Evolutionary conservation across 441 rosid species (phyloP).

Genomic region (Flueggea neowawraea): DNA sequence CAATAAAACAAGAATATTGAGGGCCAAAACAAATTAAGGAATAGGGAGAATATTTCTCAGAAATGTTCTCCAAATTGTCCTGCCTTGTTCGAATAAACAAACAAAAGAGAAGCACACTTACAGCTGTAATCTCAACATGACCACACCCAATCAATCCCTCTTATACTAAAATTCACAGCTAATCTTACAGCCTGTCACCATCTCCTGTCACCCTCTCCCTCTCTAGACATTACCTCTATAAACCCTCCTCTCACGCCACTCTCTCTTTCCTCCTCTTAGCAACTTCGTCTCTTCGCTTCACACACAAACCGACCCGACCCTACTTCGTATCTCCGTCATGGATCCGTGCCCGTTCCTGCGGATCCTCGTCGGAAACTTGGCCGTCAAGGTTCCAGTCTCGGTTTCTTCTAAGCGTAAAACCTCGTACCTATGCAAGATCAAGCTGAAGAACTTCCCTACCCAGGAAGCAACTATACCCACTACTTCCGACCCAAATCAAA

Average conservation of each 20-base stretch:
- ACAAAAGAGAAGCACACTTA: too few species aligned
- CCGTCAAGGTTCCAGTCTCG: slow-evolving; percentile 33
- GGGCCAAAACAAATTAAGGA: too few species aligned
- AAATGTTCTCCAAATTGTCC: too few species aligned
- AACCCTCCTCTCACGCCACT: too few species aligned
- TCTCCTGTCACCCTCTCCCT: neutral
- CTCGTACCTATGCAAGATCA: slow-evolving; percentile 36
- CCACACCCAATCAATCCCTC: too few species aligned
- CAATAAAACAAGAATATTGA: too few species aligned
- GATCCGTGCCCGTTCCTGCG: slow-evolving; percentile 75
- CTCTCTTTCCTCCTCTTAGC: neutral
- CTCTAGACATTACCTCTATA: too few species aligned
- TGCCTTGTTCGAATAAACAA: too few species aligned
- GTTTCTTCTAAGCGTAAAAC: slow-evolving; percentile 18
- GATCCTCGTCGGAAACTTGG: slow-evolving; percentile 51
- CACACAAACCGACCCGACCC: too few species aligned
- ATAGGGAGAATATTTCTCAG: too few species aligned
- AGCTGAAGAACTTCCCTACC: slow-evolving; percentile 32
- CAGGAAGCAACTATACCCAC: slow-evolving; percentile 17
- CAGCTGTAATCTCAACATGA: too few species aligned
- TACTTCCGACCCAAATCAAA: slow-evolving; percentile 21
- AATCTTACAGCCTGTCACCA: slow-evolving; percentile 59
- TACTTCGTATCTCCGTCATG: slow-evolving; percentile 21
- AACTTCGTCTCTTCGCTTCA: neutral
- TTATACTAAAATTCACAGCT: slow-evolving; percentile 32